Conservation (phyloP, 2,329 filamentous ascomycete species). For the Acarospora socialis region DNA sequence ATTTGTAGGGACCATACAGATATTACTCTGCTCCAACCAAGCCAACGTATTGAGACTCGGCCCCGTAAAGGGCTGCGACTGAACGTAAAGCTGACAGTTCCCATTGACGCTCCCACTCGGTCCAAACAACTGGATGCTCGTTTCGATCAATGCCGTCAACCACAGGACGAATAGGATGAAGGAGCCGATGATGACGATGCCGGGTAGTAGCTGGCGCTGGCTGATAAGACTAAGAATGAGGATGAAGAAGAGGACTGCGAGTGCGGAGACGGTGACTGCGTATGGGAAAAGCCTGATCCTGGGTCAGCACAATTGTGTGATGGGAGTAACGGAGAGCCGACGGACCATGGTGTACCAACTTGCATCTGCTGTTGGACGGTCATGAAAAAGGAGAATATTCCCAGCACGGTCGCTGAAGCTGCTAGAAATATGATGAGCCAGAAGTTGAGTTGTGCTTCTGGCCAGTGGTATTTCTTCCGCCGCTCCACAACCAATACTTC, state of each 20-base stretch:
- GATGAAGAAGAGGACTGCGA: conserved; percentile 36
- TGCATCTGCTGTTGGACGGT: conserved; percentile 40
- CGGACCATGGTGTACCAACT: conserved; percentile 46
- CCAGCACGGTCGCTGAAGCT: conserved; percentile 42
- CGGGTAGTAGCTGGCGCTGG: conserved; percentile 11
- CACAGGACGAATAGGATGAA: conserved; percentile 16
- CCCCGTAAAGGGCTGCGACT: conserved; percentile 30
- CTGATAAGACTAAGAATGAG: conserved; percentile 17
- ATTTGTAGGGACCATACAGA: conserved; percentile 34
- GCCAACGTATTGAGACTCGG: conserved; percentile 42
- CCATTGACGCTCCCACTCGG: conserved; percentile 40
- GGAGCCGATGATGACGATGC: conserved; percentile 12
- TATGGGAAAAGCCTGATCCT: conserved; percentile 49
- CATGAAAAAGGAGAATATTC: conserved; percentile 48
- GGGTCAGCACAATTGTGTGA: conserved; percentile 12
- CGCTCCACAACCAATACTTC: conserved; percentile 20
- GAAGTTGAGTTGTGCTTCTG: conserved; percentile 48
- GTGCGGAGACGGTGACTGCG: conserved; percentile 42
- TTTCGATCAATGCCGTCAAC: conserved; percentile 31
- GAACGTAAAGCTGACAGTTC: conserved; percentile 44
- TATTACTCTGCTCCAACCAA: conserved; percentile 48
- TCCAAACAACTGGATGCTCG: conserved; percentile 47
- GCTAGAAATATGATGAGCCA: conserved; percentile 50
- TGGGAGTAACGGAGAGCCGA: conserved; percentile 6
- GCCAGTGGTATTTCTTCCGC: conserved; percentile 45